phyloP scores from a whole-genome alignment of 441 rosid genomes.

The Daphne laureola region DNA sequence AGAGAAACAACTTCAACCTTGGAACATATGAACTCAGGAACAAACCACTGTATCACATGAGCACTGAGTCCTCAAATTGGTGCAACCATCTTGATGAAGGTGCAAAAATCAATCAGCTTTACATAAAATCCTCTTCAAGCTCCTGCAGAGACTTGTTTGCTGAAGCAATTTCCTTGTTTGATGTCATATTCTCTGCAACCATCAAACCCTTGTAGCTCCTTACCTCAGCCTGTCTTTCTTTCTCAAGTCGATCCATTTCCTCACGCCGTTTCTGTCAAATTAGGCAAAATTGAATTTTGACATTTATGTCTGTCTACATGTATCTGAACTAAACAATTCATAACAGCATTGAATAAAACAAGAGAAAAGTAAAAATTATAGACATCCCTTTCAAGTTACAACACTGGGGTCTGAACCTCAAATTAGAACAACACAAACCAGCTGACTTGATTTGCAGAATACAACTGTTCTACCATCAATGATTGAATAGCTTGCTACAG shows the following conservation, averaged over 20 bases:
- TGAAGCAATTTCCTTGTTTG: constrained; percentile 84
- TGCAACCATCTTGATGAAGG: constrained; percentile 5
- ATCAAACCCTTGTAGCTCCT: constrained; percentile 95
- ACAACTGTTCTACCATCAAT: no score
- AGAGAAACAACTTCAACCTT: constrained; percentile 22
- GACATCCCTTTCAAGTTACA: no score
- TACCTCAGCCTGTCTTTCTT: constrained; percentile 83
- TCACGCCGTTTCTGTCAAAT: constrained; percentile 73
- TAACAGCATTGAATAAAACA: no score
- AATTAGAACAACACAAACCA: no score
- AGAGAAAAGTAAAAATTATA: no score
- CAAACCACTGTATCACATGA: constrained; percentile 8
- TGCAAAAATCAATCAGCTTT: constrained; percentile 15
- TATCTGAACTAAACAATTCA: no score
- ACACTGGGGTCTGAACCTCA: no score
- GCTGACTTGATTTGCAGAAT: no score
- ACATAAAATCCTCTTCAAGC: constrained; percentile 96
- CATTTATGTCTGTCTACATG: no score
- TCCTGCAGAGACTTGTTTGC: constrained; percentile 87
- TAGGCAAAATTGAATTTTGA: not conserved
- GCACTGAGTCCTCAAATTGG: constrained; percentile 5
- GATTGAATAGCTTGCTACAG: no score
- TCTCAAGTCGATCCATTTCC: constrained; percentile 82
- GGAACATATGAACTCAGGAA: constrained; percentile 10
- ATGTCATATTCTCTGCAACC: constrained; percentile 96